Percentiles rank a stretch among this genome's conserved stretches.
Evolutionary conservation across 2,329 filamentous ascomycete genomes (phyloP).

Genomic region (Cytospora chrysosperma): DNA sequence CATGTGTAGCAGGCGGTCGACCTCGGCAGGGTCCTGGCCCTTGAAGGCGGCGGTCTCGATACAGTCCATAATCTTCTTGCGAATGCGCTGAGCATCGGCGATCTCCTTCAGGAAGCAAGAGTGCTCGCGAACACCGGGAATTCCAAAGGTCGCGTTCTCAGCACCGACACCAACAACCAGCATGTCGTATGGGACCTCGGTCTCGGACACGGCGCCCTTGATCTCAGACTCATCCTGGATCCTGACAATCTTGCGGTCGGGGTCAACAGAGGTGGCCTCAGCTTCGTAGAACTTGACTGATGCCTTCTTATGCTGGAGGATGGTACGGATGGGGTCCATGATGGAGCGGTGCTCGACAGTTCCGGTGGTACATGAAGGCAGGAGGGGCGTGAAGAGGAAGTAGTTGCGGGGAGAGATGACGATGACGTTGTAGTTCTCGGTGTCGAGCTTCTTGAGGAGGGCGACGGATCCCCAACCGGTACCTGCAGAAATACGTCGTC

Average conservation of each 20-base stretch:
- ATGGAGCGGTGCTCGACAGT: constrained; percentile 98
- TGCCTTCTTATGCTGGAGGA: constrained; percentile 91
- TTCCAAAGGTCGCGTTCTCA: constrained; percentile 98
- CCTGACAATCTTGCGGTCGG: constrained; percentile 82
- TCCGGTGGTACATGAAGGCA: constrained; percentile 96
- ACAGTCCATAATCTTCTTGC: constrained; percentile 99
- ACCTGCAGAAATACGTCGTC: constrained; percentile 52
- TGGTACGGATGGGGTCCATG: constrained; percentile 98
- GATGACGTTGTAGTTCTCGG: constrained; percentile 97
- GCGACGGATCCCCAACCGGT: constrained; percentile 96
- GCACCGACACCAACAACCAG: constrained; percentile 95
- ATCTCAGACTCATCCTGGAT: constrained; percentile 92
- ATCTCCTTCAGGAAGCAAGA: constrained; percentile 99
- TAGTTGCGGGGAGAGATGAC: constrained; percentile 98
- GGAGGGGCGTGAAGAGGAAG: constrained; percentile 97
- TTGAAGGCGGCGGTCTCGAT: constrained; percentile 99
- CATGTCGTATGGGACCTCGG: constrained; percentile 96
- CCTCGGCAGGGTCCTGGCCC: constrained; percentile 83
- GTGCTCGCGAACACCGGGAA: constrained; percentile 91
- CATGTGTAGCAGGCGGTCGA: constrained; percentile 96
- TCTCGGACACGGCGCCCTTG: constrained; percentile 77
- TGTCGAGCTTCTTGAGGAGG: constrained; percentile 96
- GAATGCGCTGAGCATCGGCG: constrained; percentile 89
- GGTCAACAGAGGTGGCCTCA: constrained; percentile 92
- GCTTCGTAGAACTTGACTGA: constrained; percentile 97